Base-by-base conservation (phyloP, 495 filamentous ascomycete species). In the Pyrenopolyporus hunteri region DNA sequence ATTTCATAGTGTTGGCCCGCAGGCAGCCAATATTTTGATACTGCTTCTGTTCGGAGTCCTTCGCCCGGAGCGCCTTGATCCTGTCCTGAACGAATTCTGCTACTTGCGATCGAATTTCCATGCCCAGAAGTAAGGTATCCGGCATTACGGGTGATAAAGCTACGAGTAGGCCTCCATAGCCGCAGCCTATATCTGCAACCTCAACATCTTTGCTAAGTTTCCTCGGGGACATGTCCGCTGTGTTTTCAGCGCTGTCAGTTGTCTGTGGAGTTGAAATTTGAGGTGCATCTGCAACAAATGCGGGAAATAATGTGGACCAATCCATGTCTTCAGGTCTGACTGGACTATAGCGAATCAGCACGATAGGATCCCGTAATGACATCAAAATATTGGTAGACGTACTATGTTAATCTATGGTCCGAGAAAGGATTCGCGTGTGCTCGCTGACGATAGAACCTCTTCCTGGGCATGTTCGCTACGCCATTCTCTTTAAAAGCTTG, bases 391-490 rank as follows among this genome's bases (percentile, higher is more conserved):
- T n/a, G 76, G 1, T 26, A 47, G 3, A 22, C 83, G 69, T 83
- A 97, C 94, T 98, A 98, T 57, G 78, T 80, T 70, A 98, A 80
- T 10, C 82, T 72, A 75, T 98, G 94, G 68, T 98, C 94, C 0
- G 93, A 96, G 75, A 98, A 98, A 7, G 92, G 91, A 79, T 98
- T 98, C 40, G 94, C 95, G 75, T 98, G 94, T 23, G 94, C 94
- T 69, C 94, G 84, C 73, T 98, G 94, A 43, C 94, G 85, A 74
- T 96, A 98, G 79, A 93, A 96, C 76, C 88, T 93, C 79, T 97
- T 97, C 77, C 88, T 84, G 20, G 93, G 93, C 67, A 97, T 79
- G 70, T 83, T 73, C 37, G 37, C 65, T 2, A 47, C 50, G 8
- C 46, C 66, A 55, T 73, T 69, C 59, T 76, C 69, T 59, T 73